phyloP scores from a whole-genome alignment of 179 eudicot species.

The Corrigiola litoralis region DNA sequence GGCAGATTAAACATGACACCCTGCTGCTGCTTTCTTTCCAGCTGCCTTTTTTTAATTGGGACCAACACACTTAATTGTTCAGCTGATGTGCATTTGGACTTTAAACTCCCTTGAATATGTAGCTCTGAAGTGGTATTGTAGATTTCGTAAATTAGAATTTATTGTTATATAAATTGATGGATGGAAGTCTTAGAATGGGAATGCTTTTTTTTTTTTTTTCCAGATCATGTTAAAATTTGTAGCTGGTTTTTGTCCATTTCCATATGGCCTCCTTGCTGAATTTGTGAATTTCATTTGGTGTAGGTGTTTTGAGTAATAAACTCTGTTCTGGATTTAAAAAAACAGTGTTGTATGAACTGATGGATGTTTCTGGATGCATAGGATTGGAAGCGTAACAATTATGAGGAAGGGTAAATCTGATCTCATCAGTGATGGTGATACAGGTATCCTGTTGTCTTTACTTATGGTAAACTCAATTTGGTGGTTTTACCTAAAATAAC shows the following conservation, averaged over 20 bases:
- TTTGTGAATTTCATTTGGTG: neutral
- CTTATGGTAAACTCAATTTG: neutral
- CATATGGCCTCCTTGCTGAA: neutral
- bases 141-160: too few species aligned
- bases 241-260: neutral
- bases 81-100: too few species aligned
- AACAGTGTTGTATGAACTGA: constrained; percentile 8
- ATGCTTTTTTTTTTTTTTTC: too few species aligned
- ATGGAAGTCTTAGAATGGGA: too few species aligned
- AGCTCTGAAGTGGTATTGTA: too few species aligned
- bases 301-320: neutral
- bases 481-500: neutral
- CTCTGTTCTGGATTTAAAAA: neutral
- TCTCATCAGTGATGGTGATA: constrained; percentile 73
- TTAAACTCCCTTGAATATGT: too few species aligned
- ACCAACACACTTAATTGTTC: too few species aligned
- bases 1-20: too few species aligned
- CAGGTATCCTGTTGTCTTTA: constrained; percentile 35
- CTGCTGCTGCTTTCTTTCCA: too few species aligned
- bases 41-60: too few species aligned
- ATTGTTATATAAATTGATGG: too few species aligned
- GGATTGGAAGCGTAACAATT: constrained; percentile 79
- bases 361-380: constrained; percentile 28
- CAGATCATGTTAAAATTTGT: neutral
- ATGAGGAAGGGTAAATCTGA: constrained; percentile 85